Conservation (phyloP, 2,329 filamentous ascomycete genomes). For the Cercospora canescens region DNA sequence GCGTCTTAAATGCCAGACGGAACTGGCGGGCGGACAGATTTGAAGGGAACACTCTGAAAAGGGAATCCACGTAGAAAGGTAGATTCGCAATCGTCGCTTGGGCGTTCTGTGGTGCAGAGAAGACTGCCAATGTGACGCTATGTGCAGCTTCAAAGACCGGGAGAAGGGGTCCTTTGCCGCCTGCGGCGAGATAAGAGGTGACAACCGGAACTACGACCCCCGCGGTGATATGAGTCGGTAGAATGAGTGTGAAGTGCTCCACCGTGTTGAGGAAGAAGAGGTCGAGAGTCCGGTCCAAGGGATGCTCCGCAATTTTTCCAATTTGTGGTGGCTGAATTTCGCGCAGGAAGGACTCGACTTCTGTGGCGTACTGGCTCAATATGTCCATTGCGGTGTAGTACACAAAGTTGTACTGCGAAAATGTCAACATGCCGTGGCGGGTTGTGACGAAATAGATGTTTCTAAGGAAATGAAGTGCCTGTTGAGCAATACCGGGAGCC, state of each 20-base stretch:
- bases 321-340: slow-evolving; percentile 59
- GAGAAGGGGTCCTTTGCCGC: slow-evolving; percentile 57
- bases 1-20: slow-evolving; percentile 80
- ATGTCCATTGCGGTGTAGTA: slow-evolving; percentile 82
- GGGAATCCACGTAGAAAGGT: slow-evolving; percentile 79
- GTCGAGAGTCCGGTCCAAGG: slow-evolving; percentile 72
- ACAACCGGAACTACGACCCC: slow-evolving; percentile 73
- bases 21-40: slow-evolving; percentile 84
- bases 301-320: slow-evolving; percentile 59
- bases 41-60: slow-evolving; percentile 75
- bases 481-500: slow-evolving; percentile 67
- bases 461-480: slow-evolving; percentile 71
- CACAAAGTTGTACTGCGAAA: slow-evolving; percentile 82
- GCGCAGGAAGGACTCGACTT: slow-evolving; percentile 66
- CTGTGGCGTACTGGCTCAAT: slow-evolving; percentile 67
- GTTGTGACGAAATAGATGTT: slow-evolving; percentile 81
- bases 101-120: slow-evolving; percentile 77
- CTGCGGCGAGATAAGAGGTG: slow-evolving; percentile 69
- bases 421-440: slow-evolving; percentile 69
- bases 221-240: slow-evolving; percentile 69
- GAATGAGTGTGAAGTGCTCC: slow-evolving; percentile 74
- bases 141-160: slow-evolving; percentile 88
- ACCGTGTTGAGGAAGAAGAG: slow-evolving; percentile 85
- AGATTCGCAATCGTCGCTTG: slow-evolving; percentile 69
- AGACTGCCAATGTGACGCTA: slow-evolving; percentile 74